A percentile compares a stretch with the other conserved stretches of the same genome.
Evolutionary conservation across 495 filamentous ascomycete species (phyloP).

Genomic region (Penicillium samsonianum): DNA sequence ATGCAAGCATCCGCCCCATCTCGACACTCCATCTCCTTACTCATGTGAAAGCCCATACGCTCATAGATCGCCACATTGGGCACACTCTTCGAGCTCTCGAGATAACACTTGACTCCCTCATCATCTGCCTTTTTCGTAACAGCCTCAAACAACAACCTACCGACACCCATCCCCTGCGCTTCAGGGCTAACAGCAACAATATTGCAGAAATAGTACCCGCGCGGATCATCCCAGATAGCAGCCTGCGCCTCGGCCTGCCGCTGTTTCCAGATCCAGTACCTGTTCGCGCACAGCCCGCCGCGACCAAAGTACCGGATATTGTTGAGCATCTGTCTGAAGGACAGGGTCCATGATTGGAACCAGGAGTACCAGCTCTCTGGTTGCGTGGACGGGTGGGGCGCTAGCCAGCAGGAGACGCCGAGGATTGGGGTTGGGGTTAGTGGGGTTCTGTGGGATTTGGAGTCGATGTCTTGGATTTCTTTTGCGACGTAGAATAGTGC

Average conservation of each 20-base stretch:
- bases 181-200: conserved; percentile 65
- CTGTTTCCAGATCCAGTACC: conserved; percentile 68
- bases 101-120: conserved; percentile 60
- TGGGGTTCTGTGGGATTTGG: conserved; percentile 1
- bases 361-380: conserved; percentile 56
- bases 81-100: conserved; percentile 60
- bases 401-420: conserved; percentile 67
- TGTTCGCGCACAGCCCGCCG: conserved; percentile 58
- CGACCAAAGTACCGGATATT: conserved; percentile 57
- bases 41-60: conserved; percentile 61
- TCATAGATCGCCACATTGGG: conserved; percentile 68
- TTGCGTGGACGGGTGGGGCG: conserved; percentile 45
- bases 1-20: conserved; percentile 51
- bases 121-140: conserved; percentile 57
- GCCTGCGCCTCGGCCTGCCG: conserved; percentile 57
- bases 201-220: conserved; percentile 68
- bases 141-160: conserved; percentile 55
- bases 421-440: conserved; percentile 46
- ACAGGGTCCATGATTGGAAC: conserved; percentile 57
- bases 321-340: conserved; percentile 54
- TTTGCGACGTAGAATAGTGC: conserved; percentile 66
- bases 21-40: conserved; percentile 60
- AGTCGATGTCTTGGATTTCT: conserved; percentile 28
- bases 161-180: conserved; percentile 59
- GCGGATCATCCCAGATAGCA: conserved; percentile 58